phyloP scores from a whole-genome alignment of 2,329 filamentous ascomycete genomes.

The Aspergillus melleus region DNA sequence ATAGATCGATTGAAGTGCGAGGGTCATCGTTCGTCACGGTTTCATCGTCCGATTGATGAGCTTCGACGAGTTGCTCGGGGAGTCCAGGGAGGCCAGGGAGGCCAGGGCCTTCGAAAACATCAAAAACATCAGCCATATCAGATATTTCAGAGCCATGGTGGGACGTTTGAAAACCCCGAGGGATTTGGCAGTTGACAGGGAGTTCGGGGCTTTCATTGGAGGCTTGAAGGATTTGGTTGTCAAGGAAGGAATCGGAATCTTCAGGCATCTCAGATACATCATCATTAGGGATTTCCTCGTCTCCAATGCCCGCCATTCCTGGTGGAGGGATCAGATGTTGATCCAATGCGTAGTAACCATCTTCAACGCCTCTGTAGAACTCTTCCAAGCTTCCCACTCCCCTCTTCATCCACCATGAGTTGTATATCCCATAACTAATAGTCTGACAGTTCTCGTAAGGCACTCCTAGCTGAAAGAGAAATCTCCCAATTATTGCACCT shows the following conservation, averaged over 20 bases:
- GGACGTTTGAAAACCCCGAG: too few species aligned
- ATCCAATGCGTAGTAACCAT: constrained; percentile 5
- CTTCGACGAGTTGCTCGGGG: background rate
- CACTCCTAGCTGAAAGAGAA: constrained; percentile 22
- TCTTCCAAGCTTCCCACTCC: constrained; percentile 7
- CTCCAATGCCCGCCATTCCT: background rate
- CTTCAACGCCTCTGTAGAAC: constrained; percentile 15
- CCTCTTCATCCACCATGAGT: constrained; percentile 23
- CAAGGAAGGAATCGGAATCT: background rate
- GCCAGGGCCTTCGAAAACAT: background rate
- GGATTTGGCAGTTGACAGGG: too few species aligned
- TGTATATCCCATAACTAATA: constrained; percentile 22
- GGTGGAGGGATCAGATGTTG: too few species aligned
- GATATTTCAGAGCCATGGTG: too few species aligned
- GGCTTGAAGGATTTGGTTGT: background rate
- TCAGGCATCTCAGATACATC: background rate
- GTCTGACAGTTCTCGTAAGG: constrained; percentile 22
- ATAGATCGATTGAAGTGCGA: background rate
- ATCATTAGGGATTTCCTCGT: background rate
- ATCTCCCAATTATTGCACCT: constrained; percentile 23
- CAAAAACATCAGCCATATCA: too few species aligned
- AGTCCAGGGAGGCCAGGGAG: background rate
- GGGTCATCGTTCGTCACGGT: background rate
- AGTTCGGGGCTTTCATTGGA: background rate
- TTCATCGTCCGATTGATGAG: background rate